phyloP scores from a whole-genome alignment of 2,329 filamentous ascomycete species.

The Cladosporium cucumerinum region DNA sequence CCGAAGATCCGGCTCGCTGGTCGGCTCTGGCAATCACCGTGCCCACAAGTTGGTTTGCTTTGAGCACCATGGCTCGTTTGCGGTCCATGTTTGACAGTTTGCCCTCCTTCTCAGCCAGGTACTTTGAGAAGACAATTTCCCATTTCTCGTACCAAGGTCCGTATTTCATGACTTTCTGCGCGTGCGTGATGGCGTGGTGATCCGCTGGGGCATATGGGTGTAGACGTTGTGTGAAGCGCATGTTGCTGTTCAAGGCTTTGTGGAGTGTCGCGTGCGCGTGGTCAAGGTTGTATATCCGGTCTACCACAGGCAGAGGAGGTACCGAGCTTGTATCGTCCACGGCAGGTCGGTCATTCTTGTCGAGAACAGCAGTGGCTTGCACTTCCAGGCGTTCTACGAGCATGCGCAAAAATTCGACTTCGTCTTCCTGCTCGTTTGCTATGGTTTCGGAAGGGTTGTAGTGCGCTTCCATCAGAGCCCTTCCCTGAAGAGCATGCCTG shows the following conservation, averaged over 20 bases:
- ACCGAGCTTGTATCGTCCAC: slow-evolving; percentile 27
- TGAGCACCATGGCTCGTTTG: slow-evolving; percentile 36
- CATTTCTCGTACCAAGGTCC: slow-evolving; percentile 32
- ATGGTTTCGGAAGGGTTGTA: slow-evolving; percentile 16
- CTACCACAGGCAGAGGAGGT: slow-evolving; percentile 27
- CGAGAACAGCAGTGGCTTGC: slow-evolving; percentile 32
- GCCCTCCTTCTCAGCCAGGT: slow-evolving; percentile 26
- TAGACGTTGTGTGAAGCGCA: slow-evolving; percentile 34
- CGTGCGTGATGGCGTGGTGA: slow-evolving; percentile 31
- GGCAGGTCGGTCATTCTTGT: slow-evolving; percentile 29
- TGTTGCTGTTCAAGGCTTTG: slow-evolving; percentile 33
- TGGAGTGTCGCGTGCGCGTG: slow-evolving; percentile 34
- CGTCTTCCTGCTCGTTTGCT: slow-evolving; percentile 26
- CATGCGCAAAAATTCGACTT: slow-evolving; percentile 33
- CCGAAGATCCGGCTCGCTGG: slow-evolving; percentile 30
- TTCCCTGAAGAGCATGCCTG: slow-evolving; percentile 33
- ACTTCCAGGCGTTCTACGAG: slow-evolving; percentile 33
- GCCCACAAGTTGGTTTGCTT: slow-evolving; percentile 34
- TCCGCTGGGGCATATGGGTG: slow-evolving; percentile 29
- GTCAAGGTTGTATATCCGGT: slow-evolving; percentile 31
- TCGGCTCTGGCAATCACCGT: slow-evolving; percentile 34
- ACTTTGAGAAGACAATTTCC: slow-evolving; percentile 31
- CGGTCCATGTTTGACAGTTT: slow-evolving; percentile 31
- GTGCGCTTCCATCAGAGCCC: slow-evolving; percentile 27
- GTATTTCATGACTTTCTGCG: slow-evolving; percentile 32